phyloP scores from a whole-genome alignment of 1,284 basidiomycete species.

The Peniophora sp. region DNA sequence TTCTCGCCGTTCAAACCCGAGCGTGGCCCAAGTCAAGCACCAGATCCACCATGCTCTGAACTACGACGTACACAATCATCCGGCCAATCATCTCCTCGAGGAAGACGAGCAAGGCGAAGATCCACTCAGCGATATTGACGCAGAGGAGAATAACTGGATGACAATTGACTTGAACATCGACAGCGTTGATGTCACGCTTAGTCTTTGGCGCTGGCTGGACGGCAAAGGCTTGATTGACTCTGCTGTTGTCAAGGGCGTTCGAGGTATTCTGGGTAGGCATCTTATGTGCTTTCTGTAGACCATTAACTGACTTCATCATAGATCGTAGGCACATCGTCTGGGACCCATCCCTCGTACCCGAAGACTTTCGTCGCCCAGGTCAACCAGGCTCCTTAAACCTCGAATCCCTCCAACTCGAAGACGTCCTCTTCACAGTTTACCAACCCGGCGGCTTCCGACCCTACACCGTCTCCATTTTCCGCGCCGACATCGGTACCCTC shows the following conservation, averaged over 20 bases:
- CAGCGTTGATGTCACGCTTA: constrained; percentile 95
- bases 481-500: constrained; percentile 80
- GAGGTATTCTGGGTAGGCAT: constrained; percentile 80
- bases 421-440: constrained; percentile 91
- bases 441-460: constrained; percentile 92
- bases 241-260: constrained; percentile 88
- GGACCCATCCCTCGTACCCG: constrained; percentile 79
- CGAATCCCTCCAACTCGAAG: constrained; percentile 84
- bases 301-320: constrained; percentile 21
- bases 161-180: constrained; percentile 91
- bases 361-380: constrained; percentile 69
- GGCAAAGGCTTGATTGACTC: constrained; percentile 91
- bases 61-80: constrained; percentile 71
- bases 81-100: constrained; percentile 50
- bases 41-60: constrained; percentile 36
- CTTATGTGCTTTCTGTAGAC: background rate
- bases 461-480: constrained; percentile 93
- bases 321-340: constrained; percentile 88
- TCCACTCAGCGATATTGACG: constrained; percentile 7
- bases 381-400: constrained; percentile 88
- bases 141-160: constrained; percentile 54
- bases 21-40: constrained; percentile 21
- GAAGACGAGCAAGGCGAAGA: constrained; percentile 41
- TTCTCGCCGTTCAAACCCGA: constrained; percentile 61
- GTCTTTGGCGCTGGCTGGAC: constrained; percentile 88